Percentiles rank a stretch among this genome's conserved stretches.
These are phyloP conservation scores for Zygotorulaspora florentina DNA, from an alignment of 805 yeast species.

Conservation along the genomic window DNA sequence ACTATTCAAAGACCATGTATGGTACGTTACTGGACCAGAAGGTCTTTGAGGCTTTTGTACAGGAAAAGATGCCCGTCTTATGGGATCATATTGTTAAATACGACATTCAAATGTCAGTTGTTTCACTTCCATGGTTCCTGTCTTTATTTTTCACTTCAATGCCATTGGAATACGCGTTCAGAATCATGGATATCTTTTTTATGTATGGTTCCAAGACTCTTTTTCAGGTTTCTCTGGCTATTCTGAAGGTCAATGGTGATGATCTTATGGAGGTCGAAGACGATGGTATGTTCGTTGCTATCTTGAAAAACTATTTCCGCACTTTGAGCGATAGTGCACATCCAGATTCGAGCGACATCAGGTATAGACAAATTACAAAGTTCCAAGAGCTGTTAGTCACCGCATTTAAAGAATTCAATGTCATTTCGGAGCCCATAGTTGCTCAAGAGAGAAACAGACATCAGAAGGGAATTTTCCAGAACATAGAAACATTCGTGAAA, in stretches of 20 bases:
- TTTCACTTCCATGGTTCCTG: constrained; percentile 93
- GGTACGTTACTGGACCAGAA: constrained; percentile 92
- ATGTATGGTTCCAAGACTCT: constrained; percentile 83
- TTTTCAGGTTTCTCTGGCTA: constrained; percentile 90
- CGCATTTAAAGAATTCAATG: constrained; percentile 86
- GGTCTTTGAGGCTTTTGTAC: constrained; percentile 87
- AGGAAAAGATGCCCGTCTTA: constrained; percentile 80
- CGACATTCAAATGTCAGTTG: constrained; percentile 90
- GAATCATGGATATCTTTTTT: constrained; percentile 87
- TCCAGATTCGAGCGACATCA: constrained; percentile 62
- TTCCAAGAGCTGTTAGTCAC: constrained; percentile 89
- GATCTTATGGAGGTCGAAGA: constrained; percentile 73
- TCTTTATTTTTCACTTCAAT: constrained; percentile 85
- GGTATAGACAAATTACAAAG: constrained; percentile 63
- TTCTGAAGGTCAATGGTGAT: constrained; percentile 85
- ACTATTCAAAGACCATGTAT: constrained; percentile 95
- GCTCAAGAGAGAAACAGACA: constrained; percentile 63
- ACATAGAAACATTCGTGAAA: constrained; percentile 86
- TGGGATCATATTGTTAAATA: constrained; percentile 74
- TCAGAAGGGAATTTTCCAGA: constrained; percentile 73
- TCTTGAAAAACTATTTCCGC: constrained; percentile 76
- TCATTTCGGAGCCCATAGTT: constrained; percentile 70
- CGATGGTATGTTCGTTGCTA: constrained; percentile 86
- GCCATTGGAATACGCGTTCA: constrained; percentile 90
- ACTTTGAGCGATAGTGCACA: constrained; percentile 75